Base-by-base conservation (phyloP, 23 red algal species). In the Gracilaria caudata region DNA sequence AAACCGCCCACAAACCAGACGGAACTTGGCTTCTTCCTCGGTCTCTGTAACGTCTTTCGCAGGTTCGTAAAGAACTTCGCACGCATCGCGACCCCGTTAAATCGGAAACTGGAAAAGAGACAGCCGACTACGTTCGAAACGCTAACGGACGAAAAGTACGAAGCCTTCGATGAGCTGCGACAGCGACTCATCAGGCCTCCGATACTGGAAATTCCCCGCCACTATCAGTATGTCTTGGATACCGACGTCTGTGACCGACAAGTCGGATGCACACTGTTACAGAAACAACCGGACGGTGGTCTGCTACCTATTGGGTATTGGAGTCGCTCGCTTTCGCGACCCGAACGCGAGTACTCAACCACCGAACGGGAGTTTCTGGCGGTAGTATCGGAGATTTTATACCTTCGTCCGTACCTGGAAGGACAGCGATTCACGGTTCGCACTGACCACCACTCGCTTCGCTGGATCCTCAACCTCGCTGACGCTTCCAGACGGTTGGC, bases 341-440 rank as follows among this genome's bases (percentile, higher is more conserved):
- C 71, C 45, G 61, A 80, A 26, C 73, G 64, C 17, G 40, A 68
- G 25, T 80, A 91, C 77, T 36, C 29, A 24, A 81, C 87, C 20
- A 66, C 57, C 64, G 76, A 91, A 53, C 51, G 25, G 61, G 60
- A 81, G 37, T 79, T 44, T 19, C 77, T 82, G 0, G 76, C 77
- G 21, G 46, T 82, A 21, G 76, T 91, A 37, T 91, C 56, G 56
- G 51, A 63, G 44, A 63, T 80, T 17, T 14, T 91, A 32, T 7
- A 59, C 28, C 45, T 91, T 20, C 75, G 74, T 5, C 87, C 87
- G 61, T 90, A 90, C 58, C 43, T 91, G 60, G 55, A 91, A 71
- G 39, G 64, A 14, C 47, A 66, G 39, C 11, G 54, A 3, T 82
- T 82, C 56, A 49, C 57, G 6, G 29, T 90, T 17, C 37, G 85